Percentiles rank a stretch among this genome's conserved stretches.
phyloP scores from a whole-genome alignment of 345 rosid species.

The Lepidium sativum region DNA sequence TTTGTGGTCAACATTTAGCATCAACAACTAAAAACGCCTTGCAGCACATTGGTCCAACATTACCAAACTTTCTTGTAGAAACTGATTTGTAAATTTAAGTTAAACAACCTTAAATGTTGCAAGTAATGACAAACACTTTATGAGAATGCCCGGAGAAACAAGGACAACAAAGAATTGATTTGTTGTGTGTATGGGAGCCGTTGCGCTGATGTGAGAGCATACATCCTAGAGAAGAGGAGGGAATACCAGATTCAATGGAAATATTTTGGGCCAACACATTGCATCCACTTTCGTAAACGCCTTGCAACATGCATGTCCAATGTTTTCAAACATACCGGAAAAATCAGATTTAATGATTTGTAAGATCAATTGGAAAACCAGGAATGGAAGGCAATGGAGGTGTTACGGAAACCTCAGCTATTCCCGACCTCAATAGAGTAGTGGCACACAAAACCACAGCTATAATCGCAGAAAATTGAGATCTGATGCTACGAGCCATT shows the following conservation, averaged over 20 bases:
- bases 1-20: not conserved
- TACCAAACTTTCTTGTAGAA: not conserved
- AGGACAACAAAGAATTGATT: too few species aligned
- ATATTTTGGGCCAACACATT: not conserved
- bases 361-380: not conserved
- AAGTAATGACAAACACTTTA: not conserved
- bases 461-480: not conserved
- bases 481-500: not conserved
- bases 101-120: not conserved
- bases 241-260: not conserved
- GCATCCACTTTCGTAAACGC: not conserved
- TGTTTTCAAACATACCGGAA: constrained; percentile 3
- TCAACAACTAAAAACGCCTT: not conserved
- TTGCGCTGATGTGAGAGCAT: not conserved
- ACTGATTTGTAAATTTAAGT: not conserved
- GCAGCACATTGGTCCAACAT: not conserved
- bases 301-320: too few species aligned
- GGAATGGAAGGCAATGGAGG: not conserved
- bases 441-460: not conserved
- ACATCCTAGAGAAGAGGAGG: not conserved
- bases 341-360: too few species aligned
- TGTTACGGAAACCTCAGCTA: not conserved
- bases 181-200: not conserved
- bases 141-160: not conserved
- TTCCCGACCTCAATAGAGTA: not conserved